Evolutionary conservation across 2,329 filamentous ascomycete genomes (phyloP), one percentile per base, ranked within the genome.

Genomic region (Alternaria consortialis): DNA sequence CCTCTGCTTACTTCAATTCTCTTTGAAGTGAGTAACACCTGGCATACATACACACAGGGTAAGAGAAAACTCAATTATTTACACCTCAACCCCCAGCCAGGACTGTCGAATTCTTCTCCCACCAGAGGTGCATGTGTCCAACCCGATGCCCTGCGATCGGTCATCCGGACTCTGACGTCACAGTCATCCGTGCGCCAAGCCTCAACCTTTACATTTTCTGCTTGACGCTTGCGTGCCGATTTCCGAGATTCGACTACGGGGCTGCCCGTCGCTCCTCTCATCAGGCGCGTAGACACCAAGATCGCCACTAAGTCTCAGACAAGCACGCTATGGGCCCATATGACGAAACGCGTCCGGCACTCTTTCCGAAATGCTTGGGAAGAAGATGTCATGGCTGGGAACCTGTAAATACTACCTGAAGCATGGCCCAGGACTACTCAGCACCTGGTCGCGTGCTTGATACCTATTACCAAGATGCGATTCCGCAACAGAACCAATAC

Each of bases 401-500:
- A 32, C 31, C 40, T 56, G 58, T 32, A 48, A 55, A 50, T 36
- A 57, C 37, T 34, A 47, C 27, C 32, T 36, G 37, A 23, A 46
- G 53, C 52, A 31, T 29, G 15, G 17, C 17, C 34, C 23, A 32
- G 25, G 27, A 20, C 9, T n/a, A 7, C 29, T 48, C 40, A 56
- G 42, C 58, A 47, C 34, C n/a, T 47, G 31, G 29, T 20, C 32
- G 58, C 27, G 39, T 40, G 4, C 36, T 39, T 23, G 7, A 36
- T 15, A 6, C 27, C 5, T 31, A 32, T 40, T 27, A 40, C 27
- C n/a, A 58, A 47, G 23, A 72, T 72, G 70, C 60, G 53, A 15
- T 70, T 72, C 31, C 66, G 64, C 32, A 65, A 72, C 40, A 71
- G 57, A 47, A 70, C 58, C 15, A 63, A 57, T 29, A 43, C 56